Evolutionary conservation across 2,329 filamentous ascomycete species (phyloP), one percentile per base, ranked within the genome.

Genomic region (Trichothecium sympodiale): DNA sequence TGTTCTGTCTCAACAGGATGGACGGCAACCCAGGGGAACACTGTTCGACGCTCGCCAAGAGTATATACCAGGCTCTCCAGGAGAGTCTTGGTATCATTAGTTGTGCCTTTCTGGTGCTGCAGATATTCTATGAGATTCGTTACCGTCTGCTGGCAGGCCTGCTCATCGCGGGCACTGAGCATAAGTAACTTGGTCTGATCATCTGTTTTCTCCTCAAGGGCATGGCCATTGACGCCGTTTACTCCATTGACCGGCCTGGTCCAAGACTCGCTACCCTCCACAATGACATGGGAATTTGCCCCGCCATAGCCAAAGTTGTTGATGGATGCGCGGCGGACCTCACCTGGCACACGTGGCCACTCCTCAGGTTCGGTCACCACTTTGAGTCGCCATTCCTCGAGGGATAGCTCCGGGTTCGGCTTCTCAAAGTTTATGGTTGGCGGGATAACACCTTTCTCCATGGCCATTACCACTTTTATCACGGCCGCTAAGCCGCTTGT

Each of bases 381-480:
- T n/a, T n/a, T n/a, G n/a, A n/a, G n/a, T n/a, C n/a, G n/a, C 65
- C 65, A 70, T 23, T 66, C 56, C 28, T 65, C 60, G 37, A 64
- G 64, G 63, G 8, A 70, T 71, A 44, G 59, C 62, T 16, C 56
- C 56, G n/a, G n/a, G 37, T 71, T 72, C 2, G 64, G 60, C 17
- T 59, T 48, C 46, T 69, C 61, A 45, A 69, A 71, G 45, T 69
- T 62, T 36, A 61, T 52, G 40, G 69, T 71, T 5, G 67, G 67
- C 9, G 66, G 51, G 18, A 72, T 61, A 38, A 67, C 64, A 5
- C 61, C 62, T 36, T 62, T 58, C 42, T 72, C 66, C 2, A 73
- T 56, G 57, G 67, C 68, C 39, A 73, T 41, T 1, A 62, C 60
- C 0, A 65, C 61, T 49, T 74, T 74, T 42, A 74, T 68, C 14